phyloP scores from a whole-genome alignment of 805 yeast genomes.

The Metschnikowia borealis region DNA sequence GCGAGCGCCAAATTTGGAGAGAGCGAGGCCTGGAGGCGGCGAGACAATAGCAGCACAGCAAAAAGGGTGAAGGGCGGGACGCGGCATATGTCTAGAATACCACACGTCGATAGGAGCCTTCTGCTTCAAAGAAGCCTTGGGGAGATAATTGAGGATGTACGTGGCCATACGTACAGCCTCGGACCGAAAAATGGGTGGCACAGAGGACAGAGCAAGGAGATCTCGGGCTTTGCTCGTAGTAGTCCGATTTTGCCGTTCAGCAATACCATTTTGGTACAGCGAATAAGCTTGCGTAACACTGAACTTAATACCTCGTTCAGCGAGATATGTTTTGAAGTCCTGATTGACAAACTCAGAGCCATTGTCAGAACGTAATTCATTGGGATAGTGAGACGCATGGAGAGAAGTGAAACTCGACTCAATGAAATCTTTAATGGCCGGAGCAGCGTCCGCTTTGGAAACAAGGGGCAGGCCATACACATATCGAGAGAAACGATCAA shows the following conservation, averaged over 20 bases:
- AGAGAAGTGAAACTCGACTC: not conserved
- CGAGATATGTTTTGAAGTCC: not conserved
- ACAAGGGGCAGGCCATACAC: not conserved
- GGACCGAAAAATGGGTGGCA: not conserved
- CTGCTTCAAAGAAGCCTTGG: not conserved
- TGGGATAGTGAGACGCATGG: not conserved
- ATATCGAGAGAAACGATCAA: not conserved
- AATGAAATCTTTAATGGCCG: not conserved
- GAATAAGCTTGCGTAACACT: not conserved
- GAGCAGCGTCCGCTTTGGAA: not conserved
- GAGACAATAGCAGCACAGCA: not conserved
- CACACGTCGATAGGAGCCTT: not conserved
- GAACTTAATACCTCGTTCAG: not conserved
- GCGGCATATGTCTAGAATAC: not conserved
- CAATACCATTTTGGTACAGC: no score
- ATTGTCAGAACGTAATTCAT: not conserved
- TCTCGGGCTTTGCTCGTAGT: not conserved
- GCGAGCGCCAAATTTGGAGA: not conserved
- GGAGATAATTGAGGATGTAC: not conserved
- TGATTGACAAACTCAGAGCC: not conserved
- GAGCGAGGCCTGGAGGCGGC: not conserved
- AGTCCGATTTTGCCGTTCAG: no score
- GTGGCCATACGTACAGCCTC: not conserved
- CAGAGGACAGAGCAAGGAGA: not conserved
- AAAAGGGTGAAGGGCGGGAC: not conserved